Evolutionary conservation across 345 rosid species (phyloP), one percentile per base, ranked within the genome.

Genomic region (Camelina laxa): DNA sequence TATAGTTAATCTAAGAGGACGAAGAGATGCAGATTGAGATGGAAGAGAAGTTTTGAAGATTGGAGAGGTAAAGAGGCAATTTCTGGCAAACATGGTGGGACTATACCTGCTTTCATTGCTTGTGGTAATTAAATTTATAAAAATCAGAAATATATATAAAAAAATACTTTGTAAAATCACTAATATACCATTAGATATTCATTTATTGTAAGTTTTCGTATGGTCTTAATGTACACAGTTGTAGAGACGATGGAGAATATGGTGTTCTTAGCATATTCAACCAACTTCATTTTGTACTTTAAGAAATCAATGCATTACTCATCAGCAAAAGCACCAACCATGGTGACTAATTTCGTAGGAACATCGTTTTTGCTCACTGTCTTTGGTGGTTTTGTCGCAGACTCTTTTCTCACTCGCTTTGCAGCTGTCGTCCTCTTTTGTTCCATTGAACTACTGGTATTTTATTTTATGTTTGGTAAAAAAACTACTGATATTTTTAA

Each of bases 191-290:
- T 35, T 22, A 22, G 24, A 22, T 22, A 22, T 22, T 22, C 24
- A 22, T 22, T 22, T 22, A 22, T 22, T 1, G 24, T 22, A 3
- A 22, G 24, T 22, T 22, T 22, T 22, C 24, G 16, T 41, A 49
- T 70, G 31, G 35, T 17, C 50, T 51, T 51, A 35, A 47, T 58
- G 39, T 47, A n/a, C 16, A n/a, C 16, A 84, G 92, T 80, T 65
- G 92, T 86, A 68, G 90, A 86, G 74, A 79, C 81, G 9, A 51
- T 90, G 44, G 96, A 90, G 89, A 88, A 88, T 81, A 49, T 85
- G 86, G 91, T 83, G 27, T 86, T 87, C 78, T 35, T 88, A 33
- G 63, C 86, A 12, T 80, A 80, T 60, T 86, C 87, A 15, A 79
- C 80, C 1, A 88, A 87, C 70, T 82, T 86, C 45, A 76, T 88